phyloP scores from a whole-genome alignment of 306 rosid genomes.

The Cicer pinnatifidum region DNA sequence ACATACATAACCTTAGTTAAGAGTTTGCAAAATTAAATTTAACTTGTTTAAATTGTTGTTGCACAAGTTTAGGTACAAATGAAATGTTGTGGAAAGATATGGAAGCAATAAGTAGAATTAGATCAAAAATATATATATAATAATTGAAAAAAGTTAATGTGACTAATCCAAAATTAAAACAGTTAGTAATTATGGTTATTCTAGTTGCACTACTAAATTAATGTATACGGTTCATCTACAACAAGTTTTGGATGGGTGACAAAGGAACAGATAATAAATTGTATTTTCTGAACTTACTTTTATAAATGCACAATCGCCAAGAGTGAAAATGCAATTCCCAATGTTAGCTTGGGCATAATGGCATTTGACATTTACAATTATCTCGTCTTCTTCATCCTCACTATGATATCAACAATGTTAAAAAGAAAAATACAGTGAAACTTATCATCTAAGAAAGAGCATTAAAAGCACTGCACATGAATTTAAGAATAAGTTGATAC shows the following conservation, averaged over 20 bases:
- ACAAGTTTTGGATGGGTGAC: conserved; percentile 24
- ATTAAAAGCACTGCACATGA: neutral
- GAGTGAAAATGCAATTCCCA: conserved; percentile 58
- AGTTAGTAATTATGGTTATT: conserved; percentile 2
- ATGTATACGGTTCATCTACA: conserved; percentile 9
- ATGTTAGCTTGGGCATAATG: conserved; percentile 78
- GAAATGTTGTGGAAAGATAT: neutral
- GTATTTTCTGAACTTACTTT: conserved; percentile 53
- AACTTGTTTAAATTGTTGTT: neutral
- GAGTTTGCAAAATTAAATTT: conserved; percentile 12
- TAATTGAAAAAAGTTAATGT: conserved; percentile 10
- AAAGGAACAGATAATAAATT: conserved; percentile 32
- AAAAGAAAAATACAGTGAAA: conserved; percentile 17
- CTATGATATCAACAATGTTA: conserved; percentile 50
- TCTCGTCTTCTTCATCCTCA: conserved; percentile 78
- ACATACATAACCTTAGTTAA: conserved; percentile 26
- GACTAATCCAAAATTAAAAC: conserved; percentile 18
- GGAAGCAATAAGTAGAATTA: conserved; percentile 15
- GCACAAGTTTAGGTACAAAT: conserved; percentile 32
- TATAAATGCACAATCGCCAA: conserved; percentile 86
- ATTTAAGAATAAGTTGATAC: conserved; percentile 43
- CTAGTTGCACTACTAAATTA: conserved; percentile 1
- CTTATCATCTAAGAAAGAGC: conserved; percentile 20
- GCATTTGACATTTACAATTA: conserved; percentile 70
- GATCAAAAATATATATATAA: conserved; percentile 5